phyloP scores from a whole-genome alignment of 2,329 filamentous ascomycete species.

The Zymoseptoria passerinii region DNA sequence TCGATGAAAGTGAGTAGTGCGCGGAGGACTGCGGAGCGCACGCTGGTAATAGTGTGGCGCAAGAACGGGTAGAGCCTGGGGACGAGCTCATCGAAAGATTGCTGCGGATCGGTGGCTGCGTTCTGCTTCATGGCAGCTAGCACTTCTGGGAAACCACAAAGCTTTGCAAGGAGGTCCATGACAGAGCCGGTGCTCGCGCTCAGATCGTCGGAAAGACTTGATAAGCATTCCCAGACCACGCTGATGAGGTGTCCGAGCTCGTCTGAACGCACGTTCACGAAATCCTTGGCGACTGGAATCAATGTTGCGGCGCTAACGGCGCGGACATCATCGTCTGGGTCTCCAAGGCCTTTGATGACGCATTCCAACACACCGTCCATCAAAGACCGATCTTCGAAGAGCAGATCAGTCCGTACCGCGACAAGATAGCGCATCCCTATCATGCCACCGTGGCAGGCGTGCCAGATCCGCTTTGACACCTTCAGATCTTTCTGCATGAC shows the following conservation, averaged over 20 bases:
- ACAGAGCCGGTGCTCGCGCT: conserved; percentile 96
- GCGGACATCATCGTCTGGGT: conserved; percentile 89
- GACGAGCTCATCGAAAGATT: conserved; percentile 86
- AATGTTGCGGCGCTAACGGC: conserved; percentile 96
- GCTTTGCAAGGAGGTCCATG: conserved; percentile 93
- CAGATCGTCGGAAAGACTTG: conserved; percentile 91
- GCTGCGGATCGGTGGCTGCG: conserved; percentile 70
- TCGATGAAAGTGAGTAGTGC: conserved; percentile 88
- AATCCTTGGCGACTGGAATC: conserved; percentile 91
- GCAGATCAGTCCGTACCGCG: conserved; percentile 83
- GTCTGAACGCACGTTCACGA: conserved; percentile 72
- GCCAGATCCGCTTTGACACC: conserved; percentile 71
- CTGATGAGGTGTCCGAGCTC: conserved; percentile 76
- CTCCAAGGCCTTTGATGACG: conserved; percentile 89
- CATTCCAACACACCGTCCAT: conserved; percentile 88
- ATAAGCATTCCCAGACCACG: conserved; percentile 95
- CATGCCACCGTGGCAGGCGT: conserved; percentile 96
- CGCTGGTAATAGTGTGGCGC: conserved; percentile 92
- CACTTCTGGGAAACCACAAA: conserved; percentile 90
- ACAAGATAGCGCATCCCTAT: conserved; percentile 92
- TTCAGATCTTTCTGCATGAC: conserved; percentile 83
- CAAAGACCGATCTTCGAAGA: conserved; percentile 73
- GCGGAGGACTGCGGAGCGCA: conserved; percentile 85
- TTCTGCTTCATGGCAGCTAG: conserved; percentile 89
- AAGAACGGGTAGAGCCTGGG: conserved; percentile 93